Evolutionary conservation across 2,329 filamentous ascomycete genomes (phyloP), one percentile per base, ranked within the genome.

Genomic region (Myriangium duriaei): DNA sequence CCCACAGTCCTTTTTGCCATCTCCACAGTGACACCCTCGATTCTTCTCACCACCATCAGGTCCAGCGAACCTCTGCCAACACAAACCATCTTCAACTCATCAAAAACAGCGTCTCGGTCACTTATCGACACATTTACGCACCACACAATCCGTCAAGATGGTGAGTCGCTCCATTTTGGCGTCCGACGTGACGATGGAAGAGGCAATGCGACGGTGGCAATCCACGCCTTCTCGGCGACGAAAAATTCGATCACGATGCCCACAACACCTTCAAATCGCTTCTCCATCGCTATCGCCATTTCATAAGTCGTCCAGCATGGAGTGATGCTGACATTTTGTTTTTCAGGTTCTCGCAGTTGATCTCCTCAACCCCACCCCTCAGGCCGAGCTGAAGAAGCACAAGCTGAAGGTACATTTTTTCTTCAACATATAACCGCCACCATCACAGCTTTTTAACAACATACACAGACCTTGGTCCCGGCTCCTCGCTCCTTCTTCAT

Each of bases 401-500:
- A 98, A 98, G 85, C 85, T 98, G 68, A 98, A 98, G 86, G 86
- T 94, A 85, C 54, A 71, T 57, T 48, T 42, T 7, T n/a, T n/a
- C n/a, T n/a, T 41, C 30, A 26, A 24, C 38, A 37, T 26, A 28
- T 32, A 26, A 14, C 35, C 34, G 31, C 37, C 33, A 14, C 30
- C 11, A 21, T 28, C 18, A 32, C 30, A 44, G 28, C 24, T 11
- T 21, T 30, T 40, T 37, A 37, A 43, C 19, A 32, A 18, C 34
- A 21, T 31, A 24, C 33, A 15, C 44, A 55, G 52, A 52, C 49
- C 55, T 83, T 98, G 59, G 91, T 98, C 64, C 91, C 91, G 60
- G 81, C 77, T 53, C 91, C 91, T 60, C 85, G 91, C 67, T 96
- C 88, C 55, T 98, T 96, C 83, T 98, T 98, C 84, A 98, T 98